Evolutionary conservation across 1,284 basidiomycete species (phyloP).

Genomic region (Ustilago cynodontis): DNA sequence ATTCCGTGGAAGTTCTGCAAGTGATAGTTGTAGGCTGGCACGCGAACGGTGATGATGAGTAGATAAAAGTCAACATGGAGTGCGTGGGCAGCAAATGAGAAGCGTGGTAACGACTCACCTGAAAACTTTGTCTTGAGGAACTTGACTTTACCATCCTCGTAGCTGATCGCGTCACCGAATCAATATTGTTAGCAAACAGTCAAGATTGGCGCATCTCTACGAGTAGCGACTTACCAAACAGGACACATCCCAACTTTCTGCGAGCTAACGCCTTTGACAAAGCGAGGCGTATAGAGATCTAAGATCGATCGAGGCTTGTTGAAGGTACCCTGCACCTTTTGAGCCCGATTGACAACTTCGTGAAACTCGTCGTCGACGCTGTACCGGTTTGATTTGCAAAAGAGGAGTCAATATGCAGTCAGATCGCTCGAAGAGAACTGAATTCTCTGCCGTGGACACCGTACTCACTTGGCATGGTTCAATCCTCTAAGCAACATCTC

Average conservation of each 20-base stretch:
- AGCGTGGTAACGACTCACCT: slow-evolving; percentile 13
- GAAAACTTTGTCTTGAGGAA: slow-evolving; percentile 58
- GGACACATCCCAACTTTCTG: slow-evolving; percentile 58
- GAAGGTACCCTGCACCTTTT: slow-evolving; percentile 29
- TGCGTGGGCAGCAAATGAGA: neutral
- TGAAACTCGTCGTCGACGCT: slow-evolving; percentile 26
- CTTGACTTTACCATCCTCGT: slow-evolving; percentile 35
- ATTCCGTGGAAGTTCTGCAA: slow-evolving; percentile 57
- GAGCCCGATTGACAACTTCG: slow-evolving; percentile 26
- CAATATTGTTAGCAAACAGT: too few relatives aligned
- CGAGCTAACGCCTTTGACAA: slow-evolving; percentile 32
- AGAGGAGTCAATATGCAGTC: neutral
- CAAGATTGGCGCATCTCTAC: too few relatives aligned
- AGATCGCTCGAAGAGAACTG: neutral
- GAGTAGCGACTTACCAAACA: slow-evolving; percentile 40
- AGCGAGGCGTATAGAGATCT: slow-evolving; percentile 61
- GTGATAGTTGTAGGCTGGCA: slow-evolving; percentile 59
- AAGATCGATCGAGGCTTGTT: slow-evolving; percentile 46
- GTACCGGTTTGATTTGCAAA: neutral
- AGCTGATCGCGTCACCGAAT: slow-evolving; percentile 18
- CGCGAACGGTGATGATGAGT: neutral
- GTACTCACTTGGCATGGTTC: slow-evolving; percentile 27
- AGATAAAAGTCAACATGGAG: neutral
- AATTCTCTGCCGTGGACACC: too few relatives aligned
- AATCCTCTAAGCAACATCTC: slow-evolving; percentile 30